Conservation (phyloP, 768 basidiomycete species). For the Tricholoma flavovirens region DNA sequence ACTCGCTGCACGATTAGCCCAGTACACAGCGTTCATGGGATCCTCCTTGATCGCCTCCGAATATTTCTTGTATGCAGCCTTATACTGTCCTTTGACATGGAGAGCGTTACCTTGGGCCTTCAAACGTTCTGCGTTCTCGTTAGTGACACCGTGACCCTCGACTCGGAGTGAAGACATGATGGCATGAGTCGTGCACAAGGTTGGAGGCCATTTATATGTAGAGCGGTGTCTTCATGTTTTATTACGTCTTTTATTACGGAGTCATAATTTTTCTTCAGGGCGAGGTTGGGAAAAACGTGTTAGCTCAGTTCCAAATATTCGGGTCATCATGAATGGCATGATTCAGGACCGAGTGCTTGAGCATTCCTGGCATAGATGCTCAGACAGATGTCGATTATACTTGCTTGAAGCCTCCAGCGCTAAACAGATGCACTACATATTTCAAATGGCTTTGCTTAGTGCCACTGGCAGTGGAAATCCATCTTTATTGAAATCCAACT, state of each 20-base stretch:
- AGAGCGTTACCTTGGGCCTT: conserved; percentile 39
- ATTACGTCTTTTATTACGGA: not conserved
- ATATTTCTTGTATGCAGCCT: conserved; percentile 33
- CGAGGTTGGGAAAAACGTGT: not conserved
- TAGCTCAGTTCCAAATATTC: too few relatives aligned
- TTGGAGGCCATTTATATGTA: not conserved
- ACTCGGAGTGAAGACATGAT: not conserved
- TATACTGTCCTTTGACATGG: conserved; percentile 27
- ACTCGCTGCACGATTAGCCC: conserved; percentile 40
- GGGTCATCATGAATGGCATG: too few relatives aligned
- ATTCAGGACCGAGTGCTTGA: too few relatives aligned
- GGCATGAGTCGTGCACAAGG: not conserved
- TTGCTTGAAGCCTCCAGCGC: too few relatives aligned
- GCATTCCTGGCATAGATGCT: too few relatives aligned
- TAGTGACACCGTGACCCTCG: too few relatives aligned
- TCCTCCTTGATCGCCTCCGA: conserved; percentile 35
- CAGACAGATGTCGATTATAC: too few relatives aligned
- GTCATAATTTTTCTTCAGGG: not conserved
- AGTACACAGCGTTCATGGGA: conserved; percentile 34
- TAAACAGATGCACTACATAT: too few relatives aligned
- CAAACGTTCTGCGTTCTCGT: conserved; percentile 20
- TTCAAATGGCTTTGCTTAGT: too few relatives aligned
- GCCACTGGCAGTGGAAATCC: too few relatives aligned
- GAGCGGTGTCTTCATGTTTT: not conserved
- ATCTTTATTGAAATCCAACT: too few relatives aligned